A percentile compares a stretch with the other conserved stretches of the same genome.
Conservation (phyloP, 257 asterid genomes). For the Echites panduratus region DNA sequence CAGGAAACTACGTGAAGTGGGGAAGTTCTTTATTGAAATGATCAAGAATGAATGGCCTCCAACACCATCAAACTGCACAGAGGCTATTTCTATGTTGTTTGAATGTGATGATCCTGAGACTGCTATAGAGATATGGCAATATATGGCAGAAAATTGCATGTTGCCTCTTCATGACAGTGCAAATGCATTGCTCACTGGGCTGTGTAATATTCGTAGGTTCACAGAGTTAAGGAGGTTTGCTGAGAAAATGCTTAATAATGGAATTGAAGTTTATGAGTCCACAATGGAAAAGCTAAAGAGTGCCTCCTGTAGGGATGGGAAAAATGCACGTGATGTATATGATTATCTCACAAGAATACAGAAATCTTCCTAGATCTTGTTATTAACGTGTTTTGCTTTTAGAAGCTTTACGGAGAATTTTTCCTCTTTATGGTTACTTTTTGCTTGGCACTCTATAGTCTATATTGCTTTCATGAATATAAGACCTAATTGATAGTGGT, state of each 20-base stretch:
- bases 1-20: constrained; percentile 42
- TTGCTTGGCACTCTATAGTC: neutral
- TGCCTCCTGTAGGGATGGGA: constrained; percentile 45
- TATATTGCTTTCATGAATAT: neutral
- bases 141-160: constrained; percentile 41
- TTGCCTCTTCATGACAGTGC: constrained; percentile 62
- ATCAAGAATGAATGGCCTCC: constrained; percentile 72
- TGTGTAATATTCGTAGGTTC: constrained; percentile 51
- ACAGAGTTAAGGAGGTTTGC: constrained; percentile 52
- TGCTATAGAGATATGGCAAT: constrained; percentile 66
- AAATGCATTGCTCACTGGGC: constrained; percentile 62
- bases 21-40: constrained; percentile 62
- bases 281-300: constrained; percentile 55
- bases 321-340: constrained; percentile 42
- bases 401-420: neutral
- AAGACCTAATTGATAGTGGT: neutral
- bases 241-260: constrained; percentile 58
- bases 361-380: constrained; percentile 37
- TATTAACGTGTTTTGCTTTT: constrained; percentile 12
- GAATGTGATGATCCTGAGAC: constrained; percentile 65
- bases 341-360: constrained; percentile 53
- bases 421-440: neutral
- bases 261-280: constrained; percentile 46
- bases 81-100: constrained; percentile 53
- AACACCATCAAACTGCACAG: constrained; percentile 42